Conservation (phyloP, 2,329 filamentous ascomycete genomes). For the Sphaerostilbella broomeana region DNA sequence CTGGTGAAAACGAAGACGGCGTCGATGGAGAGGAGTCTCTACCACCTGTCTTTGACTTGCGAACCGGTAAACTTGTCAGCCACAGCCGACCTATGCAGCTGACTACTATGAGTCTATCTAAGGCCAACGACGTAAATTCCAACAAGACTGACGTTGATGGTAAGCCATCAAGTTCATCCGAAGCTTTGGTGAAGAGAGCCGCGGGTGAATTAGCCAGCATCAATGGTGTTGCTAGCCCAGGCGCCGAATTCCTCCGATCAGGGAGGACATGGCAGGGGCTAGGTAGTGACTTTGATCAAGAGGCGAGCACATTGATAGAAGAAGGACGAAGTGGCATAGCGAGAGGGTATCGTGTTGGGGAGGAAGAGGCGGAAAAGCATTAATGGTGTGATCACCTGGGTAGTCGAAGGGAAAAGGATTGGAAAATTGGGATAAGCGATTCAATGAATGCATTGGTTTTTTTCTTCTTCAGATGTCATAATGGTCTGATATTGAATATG, state of each 20-base stretch:
- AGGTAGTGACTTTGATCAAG: slow-evolving; percentile 71
- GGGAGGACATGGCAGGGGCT: slow-evolving; percentile 87
- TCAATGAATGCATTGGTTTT: too few species aligned
- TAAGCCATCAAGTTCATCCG: slow-evolving; percentile 11
- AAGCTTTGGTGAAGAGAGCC: slow-evolving; percentile 51
- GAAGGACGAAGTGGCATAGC: slow-evolving; percentile 85
- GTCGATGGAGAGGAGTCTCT: slow-evolving; percentile 64
- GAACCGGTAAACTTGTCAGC: slow-evolving; percentile 77
- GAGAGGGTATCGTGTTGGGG: slow-evolving; percentile 76
- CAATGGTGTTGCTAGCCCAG: slow-evolving; percentile 82
- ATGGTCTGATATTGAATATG: too few species aligned
- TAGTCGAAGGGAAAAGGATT: too few species aligned
- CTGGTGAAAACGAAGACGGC: slow-evolving; percentile 31
- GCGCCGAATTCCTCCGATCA: slow-evolving; percentile 76
- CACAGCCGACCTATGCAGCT: slow-evolving; percentile 67
- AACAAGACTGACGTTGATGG: slow-evolving; percentile 14
- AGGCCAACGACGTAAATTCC: too few species aligned
- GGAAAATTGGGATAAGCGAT: too few species aligned
- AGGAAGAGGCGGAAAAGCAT: slow-evolving; percentile 35
- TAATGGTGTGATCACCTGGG: slow-evolving; percentile 14
- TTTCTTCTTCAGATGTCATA: too few species aligned
- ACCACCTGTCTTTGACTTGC: slow-evolving; percentile 84
- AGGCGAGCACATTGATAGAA: slow-evolving; percentile 64
- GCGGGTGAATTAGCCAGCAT: slow-evolving; percentile 68
- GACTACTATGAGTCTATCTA: slow-evolving; percentile 24